Evolutionary conservation across 768 basidiomycete genomes (phyloP), one percentile per base, ranked within the genome.

Genomic region (Termitomyces sp.): DNA sequence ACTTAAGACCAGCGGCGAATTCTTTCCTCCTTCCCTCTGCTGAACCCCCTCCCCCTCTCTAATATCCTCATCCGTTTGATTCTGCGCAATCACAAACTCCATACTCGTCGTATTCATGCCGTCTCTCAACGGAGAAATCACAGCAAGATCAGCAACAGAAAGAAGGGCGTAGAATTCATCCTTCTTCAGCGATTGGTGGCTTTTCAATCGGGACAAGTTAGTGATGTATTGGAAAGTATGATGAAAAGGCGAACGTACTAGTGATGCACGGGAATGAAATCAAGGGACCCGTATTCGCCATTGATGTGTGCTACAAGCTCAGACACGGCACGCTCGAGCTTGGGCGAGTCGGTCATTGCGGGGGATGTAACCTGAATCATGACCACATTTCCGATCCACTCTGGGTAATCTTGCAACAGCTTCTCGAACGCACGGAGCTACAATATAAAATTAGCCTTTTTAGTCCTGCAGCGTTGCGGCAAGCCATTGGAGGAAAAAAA

Each of bases 61-160:
- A 5, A 30, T 17, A 4, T 50, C 43, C 8, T 26, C 17, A n/a
- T 46, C 41, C 5, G 91, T 89, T 64, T 78, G 79, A 63, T 89
- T 83, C 72, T 99, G 96, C 35, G 94, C 94, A 59, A 98, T 89
- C 30, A 96, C 89, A 70, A 95, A 98, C 71, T 98, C 96, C 94
- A 97, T 96, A 51, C 87, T 89, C 0, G 95, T 97, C 14, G 96
- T 98, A 78, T 99, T 99, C 97, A 98, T 98, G 6, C 96, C 97
- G 67, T 99, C 96, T 35, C 96, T 84, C 7, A 98, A 79, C 0
- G 94, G 93, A 0, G 96, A 98, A 70, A 98, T 96, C 42, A 98
- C 87, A 15, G 89, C 96, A 12, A 98, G 80, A 68, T 98, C 95
- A 6, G 96, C 95, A 3, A 92, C 95, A 54, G 85, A 87, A 38